phyloP scores from a whole-genome alignment of 2,329 filamentous ascomycete species.

The Pyrenochaeta sp. region DNA sequence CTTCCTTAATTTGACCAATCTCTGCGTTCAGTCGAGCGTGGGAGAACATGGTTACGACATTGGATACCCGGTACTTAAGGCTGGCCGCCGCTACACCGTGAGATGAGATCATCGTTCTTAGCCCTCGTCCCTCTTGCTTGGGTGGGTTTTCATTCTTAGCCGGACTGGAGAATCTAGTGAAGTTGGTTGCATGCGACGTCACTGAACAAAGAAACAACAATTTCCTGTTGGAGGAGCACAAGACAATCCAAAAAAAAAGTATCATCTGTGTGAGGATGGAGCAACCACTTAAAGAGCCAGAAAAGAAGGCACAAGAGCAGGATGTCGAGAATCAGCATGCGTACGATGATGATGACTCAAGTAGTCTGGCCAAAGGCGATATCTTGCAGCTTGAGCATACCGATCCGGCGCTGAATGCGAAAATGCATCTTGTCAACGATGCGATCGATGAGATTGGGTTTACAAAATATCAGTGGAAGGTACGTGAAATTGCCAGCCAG shows the following conservation, averaged over 20 bases:
- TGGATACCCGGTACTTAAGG: background rate
- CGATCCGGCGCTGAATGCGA: constrained; percentile 69
- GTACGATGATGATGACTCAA: constrained; percentile 11
- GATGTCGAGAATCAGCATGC: constrained; percentile 16
- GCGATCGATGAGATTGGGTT: constrained; percentile 51
- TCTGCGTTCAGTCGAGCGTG: background rate
- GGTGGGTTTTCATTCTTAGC: background rate
- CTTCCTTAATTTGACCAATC: background rate
- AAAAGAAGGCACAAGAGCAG: constrained; percentile 13
- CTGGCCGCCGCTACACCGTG: background rate
- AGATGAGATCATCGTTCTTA: background rate
- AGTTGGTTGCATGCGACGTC: constrained; percentile 7
- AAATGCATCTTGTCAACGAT: constrained; percentile 76
- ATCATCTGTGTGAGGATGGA: constrained; percentile 1
- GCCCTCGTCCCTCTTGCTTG: background rate
- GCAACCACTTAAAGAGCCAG: background rate
- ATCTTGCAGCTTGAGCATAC: constrained; percentile 65
- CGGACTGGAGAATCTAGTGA: background rate
- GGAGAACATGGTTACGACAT: background rate
- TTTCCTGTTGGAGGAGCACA: background rate
- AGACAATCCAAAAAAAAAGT: too few relatives aligned
- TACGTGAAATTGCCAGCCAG: background rate
- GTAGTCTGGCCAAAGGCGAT: constrained; percentile 53
- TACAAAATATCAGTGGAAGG: constrained; percentile 63
- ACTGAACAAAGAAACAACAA: background rate